Evolutionary conservation across 305 asterid genomes (phyloP).

Genomic region (Euphrasia arctica): DNA sequence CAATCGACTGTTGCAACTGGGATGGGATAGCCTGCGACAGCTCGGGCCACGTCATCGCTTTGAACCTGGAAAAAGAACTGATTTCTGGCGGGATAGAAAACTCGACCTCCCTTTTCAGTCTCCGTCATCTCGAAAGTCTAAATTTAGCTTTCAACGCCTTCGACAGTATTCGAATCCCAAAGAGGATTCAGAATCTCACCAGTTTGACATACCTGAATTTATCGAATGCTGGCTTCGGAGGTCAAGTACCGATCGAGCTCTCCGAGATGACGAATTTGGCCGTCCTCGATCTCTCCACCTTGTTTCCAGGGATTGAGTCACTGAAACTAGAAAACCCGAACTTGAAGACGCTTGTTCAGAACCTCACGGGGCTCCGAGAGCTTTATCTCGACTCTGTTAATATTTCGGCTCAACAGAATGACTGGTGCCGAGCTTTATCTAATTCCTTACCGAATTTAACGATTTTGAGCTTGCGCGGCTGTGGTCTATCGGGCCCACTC

Average conservation of each 20-base stretch:
- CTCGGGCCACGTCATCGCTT: conserved; percentile 43
- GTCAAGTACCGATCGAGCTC: conserved; percentile 50
- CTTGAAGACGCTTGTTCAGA: conserved; percentile 42
- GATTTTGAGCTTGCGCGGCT: conserved; percentile 46
- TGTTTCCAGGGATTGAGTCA: conserved; percentile 19
- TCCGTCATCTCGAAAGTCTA: conserved; percentile 44
- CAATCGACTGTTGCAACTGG: conserved; percentile 60
- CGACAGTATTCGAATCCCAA: conserved; percentile 37
- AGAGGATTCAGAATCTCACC: conserved; percentile 36
- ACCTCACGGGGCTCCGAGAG: conserved; percentile 38
- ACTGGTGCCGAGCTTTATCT: conserved; percentile 48
- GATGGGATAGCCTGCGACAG: conserved; percentile 51
- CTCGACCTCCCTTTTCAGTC: conserved; percentile 39
- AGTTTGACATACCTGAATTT: conserved; percentile 50
- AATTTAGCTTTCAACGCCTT: conserved; percentile 62
- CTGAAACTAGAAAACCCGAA: conserved; percentile 53
- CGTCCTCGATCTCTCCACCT: conserved; percentile 52
- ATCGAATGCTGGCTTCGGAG: conserved; percentile 54
- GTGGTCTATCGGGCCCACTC: conserved; percentile 53
- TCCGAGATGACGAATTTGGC: conserved; percentile 38
- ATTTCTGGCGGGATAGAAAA: conserved; percentile 39
- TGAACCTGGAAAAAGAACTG: conserved; percentile 38
- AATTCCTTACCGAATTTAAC: conserved; percentile 45
- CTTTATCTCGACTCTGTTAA: conserved; percentile 60
- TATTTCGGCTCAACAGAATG: conserved; percentile 37